phyloP scores from a whole-genome alignment of 23 red algal genomes.

The Agarophyton chilense region DNA sequence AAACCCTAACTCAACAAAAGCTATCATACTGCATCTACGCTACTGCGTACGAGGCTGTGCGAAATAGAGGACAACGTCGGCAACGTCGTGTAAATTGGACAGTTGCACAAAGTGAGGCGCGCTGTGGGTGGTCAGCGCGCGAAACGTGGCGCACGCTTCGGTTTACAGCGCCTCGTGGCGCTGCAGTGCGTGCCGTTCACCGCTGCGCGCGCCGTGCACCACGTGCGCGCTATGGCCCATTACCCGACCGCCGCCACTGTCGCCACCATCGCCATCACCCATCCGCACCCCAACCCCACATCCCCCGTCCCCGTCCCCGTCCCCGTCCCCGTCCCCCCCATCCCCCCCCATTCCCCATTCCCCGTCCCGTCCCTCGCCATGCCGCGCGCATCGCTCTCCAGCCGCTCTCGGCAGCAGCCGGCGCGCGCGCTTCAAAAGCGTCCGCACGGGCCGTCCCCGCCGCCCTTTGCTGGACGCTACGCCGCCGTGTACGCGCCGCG shows the following conservation, averaged over 20 bases:
- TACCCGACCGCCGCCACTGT: not conserved
- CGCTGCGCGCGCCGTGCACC: not conserved
- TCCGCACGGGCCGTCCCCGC: not conserved
- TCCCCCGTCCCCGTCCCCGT: not conserved
- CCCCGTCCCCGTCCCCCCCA: not conserved
- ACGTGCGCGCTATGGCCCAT: too few species aligned
- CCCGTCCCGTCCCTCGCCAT: not conserved
- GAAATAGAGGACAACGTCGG: too few species aligned
- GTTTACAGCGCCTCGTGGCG: not conserved
- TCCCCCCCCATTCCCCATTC: too few species aligned
- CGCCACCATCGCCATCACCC: not conserved
- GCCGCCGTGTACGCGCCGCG: not conserved
- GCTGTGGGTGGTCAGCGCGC: too few species aligned
- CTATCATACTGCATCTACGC: too few species aligned
- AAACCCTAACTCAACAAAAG: too few species aligned
- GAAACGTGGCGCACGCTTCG: too few species aligned
- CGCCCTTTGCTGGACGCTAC: not conserved
- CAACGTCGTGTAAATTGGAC: too few species aligned
- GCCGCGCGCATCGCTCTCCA: slow-evolving; percentile 31
- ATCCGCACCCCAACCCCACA: not conserved
- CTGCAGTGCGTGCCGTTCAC: not conserved
- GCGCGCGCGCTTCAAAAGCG: slow-evolving; percentile 3
- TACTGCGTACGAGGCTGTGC: too few species aligned
- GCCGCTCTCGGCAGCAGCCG: slow-evolving; percentile 36
- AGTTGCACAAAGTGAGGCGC: too few species aligned